Conservation (phyloP, 495 filamentous ascomycete genomes). For the Aspergillus carlsbadensis region DNA sequence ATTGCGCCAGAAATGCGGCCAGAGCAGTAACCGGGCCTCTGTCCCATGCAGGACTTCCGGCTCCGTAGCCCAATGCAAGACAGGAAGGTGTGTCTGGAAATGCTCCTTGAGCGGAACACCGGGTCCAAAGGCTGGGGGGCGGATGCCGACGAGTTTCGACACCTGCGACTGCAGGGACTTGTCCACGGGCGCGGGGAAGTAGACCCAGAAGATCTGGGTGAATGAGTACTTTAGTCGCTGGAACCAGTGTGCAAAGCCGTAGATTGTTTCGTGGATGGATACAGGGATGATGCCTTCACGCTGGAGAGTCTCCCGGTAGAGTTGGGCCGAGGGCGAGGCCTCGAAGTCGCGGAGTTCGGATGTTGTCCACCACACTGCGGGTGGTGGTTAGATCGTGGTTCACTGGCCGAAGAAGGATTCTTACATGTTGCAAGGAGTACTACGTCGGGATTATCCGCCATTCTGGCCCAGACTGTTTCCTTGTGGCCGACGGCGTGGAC, state of each 20-base stretch:
- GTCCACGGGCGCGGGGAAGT: slow-evolving; percentile 12
- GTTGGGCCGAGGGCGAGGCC: slow-evolving; percentile 13
- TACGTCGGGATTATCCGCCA: neutral
- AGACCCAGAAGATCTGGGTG: slow-evolving; percentile 15
- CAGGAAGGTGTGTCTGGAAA: neutral
- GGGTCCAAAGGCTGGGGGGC: neutral
- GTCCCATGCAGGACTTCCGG: slow-evolving; percentile 11
- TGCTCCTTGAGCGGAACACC: neutral
- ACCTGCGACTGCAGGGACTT: neutral
- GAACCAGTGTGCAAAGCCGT: neutral
- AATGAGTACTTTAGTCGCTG: neutral
- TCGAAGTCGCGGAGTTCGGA: slow-evolving; percentile 8
- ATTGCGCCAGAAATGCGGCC: neutral
- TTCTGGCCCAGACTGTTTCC: slow-evolving; percentile 8
- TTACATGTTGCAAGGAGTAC: slow-evolving; percentile 15
- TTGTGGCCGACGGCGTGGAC: slow-evolving; percentile 11
- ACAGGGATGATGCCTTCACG: neutral
- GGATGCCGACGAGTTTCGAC: slow-evolving; percentile 1
- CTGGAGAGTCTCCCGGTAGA: slow-evolving; percentile 12
- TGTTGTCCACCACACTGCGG: slow-evolving; percentile 8
- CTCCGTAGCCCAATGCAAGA: slow-evolving; percentile 1
- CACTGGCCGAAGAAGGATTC: neutral
- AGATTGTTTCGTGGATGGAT: slow-evolving; percentile 4
- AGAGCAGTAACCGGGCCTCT: slow-evolving; percentile 14
- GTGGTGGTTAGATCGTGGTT: neutral